Evolutionary conservation across 2,329 filamentous ascomycete genomes (phyloP).

Genomic region (Aureobasidium sp.): DNA sequence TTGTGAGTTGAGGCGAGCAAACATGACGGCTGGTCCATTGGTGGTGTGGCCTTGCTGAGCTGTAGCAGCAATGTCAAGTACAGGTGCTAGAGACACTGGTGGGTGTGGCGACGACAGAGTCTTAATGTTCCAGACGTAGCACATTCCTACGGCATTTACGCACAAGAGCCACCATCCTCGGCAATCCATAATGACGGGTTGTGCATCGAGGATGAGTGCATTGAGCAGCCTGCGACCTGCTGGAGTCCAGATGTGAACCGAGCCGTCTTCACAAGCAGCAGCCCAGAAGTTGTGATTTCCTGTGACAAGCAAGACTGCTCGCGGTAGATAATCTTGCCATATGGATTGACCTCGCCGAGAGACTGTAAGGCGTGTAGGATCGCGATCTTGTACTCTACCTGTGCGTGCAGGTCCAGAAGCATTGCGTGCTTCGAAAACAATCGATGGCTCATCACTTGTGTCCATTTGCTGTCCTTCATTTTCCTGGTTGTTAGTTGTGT

Average conservation of each 20-base stretch:
- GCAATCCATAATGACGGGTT: conserved; percentile 89
- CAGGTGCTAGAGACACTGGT: conserved; percentile 78
- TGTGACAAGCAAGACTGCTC: conserved; percentile 79
- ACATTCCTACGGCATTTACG: conserved; percentile 80
- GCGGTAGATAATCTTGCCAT: conserved; percentile 91
- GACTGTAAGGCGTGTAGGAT: conserved; percentile 76
- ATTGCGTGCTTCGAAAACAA: conserved; percentile 84
- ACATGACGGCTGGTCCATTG: conserved; percentile 74
- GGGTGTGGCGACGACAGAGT: conserved; percentile 78
- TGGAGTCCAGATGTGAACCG: conserved; percentile 83
- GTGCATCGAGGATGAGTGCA: conserved; percentile 78
- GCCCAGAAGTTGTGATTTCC: conserved; percentile 90
- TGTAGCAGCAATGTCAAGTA: conserved; percentile 77
- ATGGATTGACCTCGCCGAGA: conserved; percentile 70
- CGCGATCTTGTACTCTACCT: conserved; percentile 55
- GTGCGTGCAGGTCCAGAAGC: conserved; percentile 54
- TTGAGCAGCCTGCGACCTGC: conserved; percentile 80
- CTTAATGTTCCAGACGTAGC: conserved; percentile 88
- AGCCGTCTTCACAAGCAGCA: conserved; percentile 87
- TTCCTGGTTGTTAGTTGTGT: conserved; percentile 44
- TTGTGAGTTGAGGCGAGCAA: conserved; percentile 80
- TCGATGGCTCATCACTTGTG: conserved; percentile 50
- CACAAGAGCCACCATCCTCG: conserved; percentile 83
- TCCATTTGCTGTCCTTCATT: conserved; percentile 27
- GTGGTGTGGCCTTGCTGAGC: conserved; percentile 72